phyloP scores from a whole-genome alignment of 306 rosid genomes.

The Glycyrrhiza uralensis region DNA sequence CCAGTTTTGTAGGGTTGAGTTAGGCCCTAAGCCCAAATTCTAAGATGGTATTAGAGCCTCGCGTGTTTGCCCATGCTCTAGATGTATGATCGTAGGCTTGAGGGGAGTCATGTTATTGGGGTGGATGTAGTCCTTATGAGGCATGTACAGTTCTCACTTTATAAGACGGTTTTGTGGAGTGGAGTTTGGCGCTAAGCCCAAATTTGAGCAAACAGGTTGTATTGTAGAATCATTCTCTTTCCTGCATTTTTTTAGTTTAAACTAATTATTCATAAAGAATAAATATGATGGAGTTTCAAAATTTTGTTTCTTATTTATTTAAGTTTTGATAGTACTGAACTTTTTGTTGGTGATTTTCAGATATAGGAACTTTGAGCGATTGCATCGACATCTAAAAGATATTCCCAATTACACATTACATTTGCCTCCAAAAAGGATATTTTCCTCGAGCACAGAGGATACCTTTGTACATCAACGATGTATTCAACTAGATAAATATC shows the following conservation, averaged over 20 bases:
- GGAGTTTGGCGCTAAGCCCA: too few relatives aligned
- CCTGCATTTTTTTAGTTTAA: not conserved
- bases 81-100: too few relatives aligned
- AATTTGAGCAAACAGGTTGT: too few relatives aligned
- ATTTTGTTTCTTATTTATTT: not conserved
- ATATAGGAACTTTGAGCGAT: conserved; percentile 93
- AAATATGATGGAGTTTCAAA: conserved; percentile 14
- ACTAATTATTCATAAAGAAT: not conserved
- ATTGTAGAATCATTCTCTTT: not conserved
- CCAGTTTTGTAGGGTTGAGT: too few relatives aligned
- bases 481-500: conserved; percentile 88
- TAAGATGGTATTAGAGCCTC: too few relatives aligned
- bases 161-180: too few relatives aligned
- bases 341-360: conserved; percentile 40
- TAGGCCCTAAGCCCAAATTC: too few relatives aligned
- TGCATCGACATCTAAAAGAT: conserved; percentile 89
- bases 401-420: conserved; percentile 85
- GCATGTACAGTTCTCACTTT: too few relatives aligned
- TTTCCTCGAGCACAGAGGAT: conserved; percentile 97
- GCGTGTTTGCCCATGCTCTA: too few relatives aligned
- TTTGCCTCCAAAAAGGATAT: conserved; percentile 96
- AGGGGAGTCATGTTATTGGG: too few relatives aligned
- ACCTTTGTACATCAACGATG: conserved; percentile 96
- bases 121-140: too few relatives aligned
- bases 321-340: conserved; percentile 4